Evolutionary conservation across 2,329 filamentous ascomycete genomes (phyloP).

Genomic region (Colletotrichum echinochloae): DNA sequence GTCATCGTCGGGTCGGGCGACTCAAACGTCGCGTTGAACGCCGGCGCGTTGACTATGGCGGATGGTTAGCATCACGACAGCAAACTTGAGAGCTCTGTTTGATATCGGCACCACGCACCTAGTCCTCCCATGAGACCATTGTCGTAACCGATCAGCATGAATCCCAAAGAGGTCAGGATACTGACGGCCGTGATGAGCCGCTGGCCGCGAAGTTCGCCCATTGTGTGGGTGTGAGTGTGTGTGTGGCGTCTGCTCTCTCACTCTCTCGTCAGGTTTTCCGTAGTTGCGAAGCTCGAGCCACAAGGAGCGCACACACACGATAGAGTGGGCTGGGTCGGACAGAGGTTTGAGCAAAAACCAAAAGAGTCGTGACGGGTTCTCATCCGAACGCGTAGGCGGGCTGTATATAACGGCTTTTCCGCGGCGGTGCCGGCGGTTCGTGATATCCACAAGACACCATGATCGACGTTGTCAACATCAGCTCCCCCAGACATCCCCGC

Average conservation of each 20-base stretch:
- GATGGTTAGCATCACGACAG: slow-evolving; percentile 31
- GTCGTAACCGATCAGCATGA: slow-evolving; percentile 61
- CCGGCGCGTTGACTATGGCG: slow-evolving; percentile 51
- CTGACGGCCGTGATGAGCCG: slow-evolving; percentile 57
- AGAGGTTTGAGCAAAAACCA: not conserved
- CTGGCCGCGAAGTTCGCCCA: slow-evolving; percentile 46
- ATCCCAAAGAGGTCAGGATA: slow-evolving; percentile 58
- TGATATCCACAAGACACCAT: slow-evolving; percentile 14
- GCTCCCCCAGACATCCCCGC: slow-evolving; percentile 25
- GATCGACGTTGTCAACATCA: slow-evolving; percentile 20
- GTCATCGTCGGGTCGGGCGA: slow-evolving; percentile 55
- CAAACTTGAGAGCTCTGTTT: not conserved
- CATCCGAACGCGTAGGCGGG: slow-evolving; percentile 10
- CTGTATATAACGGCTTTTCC: slow-evolving; percentile 21
- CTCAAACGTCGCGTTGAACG: slow-evolving; percentile 56
- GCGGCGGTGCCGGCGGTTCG: not conserved
- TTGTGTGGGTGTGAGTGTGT: not conserved
- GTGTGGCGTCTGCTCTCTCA: not conserved
- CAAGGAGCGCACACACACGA: not conserved
- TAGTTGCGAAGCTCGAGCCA: not conserved
- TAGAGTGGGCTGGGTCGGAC: not conserved
- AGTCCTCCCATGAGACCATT: slow-evolving; percentile 59
- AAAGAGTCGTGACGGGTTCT: accelerated
- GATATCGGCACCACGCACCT: slow-evolving; percentile 36
- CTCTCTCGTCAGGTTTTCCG: not conserved